These are phyloP conservation scores for Microdochium nivale DNA, from an alignment of 2,329 filamentous ascomycete species.

Conservation along the genomic window DNA sequence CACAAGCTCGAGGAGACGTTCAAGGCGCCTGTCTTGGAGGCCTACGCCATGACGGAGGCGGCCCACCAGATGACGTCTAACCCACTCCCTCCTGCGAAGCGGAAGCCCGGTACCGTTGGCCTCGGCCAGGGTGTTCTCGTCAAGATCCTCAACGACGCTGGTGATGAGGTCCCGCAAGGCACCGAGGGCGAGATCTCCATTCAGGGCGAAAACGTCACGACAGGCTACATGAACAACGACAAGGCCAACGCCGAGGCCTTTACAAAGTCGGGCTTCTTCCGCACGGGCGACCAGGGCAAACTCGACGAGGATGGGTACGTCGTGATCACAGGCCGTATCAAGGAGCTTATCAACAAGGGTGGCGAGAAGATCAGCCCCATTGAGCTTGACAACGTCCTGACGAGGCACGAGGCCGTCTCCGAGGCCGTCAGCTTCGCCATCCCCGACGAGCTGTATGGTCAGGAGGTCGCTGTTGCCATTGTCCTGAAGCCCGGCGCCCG, in stretches of 20 bases:
- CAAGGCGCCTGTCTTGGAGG: constrained; percentile 74
- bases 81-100: constrained; percentile 60
- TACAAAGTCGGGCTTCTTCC: constrained; percentile 71
- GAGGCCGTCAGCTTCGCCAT: constrained; percentile 82
- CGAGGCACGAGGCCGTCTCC: constrained; percentile 61
- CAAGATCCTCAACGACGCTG: constrained; percentile 63
- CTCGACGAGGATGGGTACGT: constrained; percentile 74
- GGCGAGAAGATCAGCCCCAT: constrained; percentile 87
- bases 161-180: constrained; percentile 60
- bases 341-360: constrained; percentile 86
- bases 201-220: constrained; percentile 72
- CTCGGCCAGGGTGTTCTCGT: constrained; percentile 77
- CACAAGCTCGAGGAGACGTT: constrained; percentile 69
- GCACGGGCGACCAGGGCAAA: constrained; percentile 81
- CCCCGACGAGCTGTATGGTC: constrained; percentile 73
- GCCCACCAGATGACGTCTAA: constrained; percentile 79
- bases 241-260: constrained; percentile 68
- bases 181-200: constrained; percentile 77
- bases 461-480: constrained; percentile 71
- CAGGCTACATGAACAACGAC: constrained; percentile 77
- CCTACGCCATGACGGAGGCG: constrained; percentile 89
- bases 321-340: constrained; percentile 83
- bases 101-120: constrained; percentile 75
- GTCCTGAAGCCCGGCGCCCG: constrained; percentile 60
- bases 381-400: constrained; percentile 75